Conservation (phyloP, 2,329 filamentous ascomycete species). For the Chaetomiaceae sp. region DNA sequence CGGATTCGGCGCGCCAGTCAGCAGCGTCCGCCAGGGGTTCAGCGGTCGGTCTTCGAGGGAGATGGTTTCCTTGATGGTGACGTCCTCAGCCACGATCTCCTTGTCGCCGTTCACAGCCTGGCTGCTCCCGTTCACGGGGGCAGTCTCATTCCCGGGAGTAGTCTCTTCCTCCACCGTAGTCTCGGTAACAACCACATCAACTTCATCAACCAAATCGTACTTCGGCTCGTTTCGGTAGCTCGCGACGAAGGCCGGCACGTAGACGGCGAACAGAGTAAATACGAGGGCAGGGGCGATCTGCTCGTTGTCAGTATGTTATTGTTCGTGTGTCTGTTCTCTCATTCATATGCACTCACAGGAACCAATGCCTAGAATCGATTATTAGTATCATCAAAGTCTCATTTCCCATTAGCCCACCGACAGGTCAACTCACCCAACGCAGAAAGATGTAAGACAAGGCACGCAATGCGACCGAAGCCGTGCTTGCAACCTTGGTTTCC, state of each 20-base stretch:
- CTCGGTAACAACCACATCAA: conserved; percentile 50
- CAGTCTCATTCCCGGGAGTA: conserved; percentile 15
- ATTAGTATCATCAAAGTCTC: conserved; percentile 13
- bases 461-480: conserved; percentile 46
- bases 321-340: neutral
- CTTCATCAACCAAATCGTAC: conserved; percentile 53
- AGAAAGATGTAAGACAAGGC: conserved; percentile 51
- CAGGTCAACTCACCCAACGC: conserved; percentile 48
- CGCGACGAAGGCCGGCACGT: conserved; percentile 56
- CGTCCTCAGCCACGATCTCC: conserved; percentile 30
- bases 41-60: conserved; percentile 51
- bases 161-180: conserved; percentile 27
- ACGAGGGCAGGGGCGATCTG: conserved; percentile 33
- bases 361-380: conserved; percentile 26
- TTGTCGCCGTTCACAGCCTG: conserved; percentile 27
- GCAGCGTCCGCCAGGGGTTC: conserved; percentile 56
- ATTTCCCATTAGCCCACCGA: neutral
- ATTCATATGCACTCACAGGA: conserved; percentile 28
- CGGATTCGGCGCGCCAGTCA: conserved; percentile 70
- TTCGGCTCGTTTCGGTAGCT: conserved; percentile 51
- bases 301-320: conserved; percentile 7
- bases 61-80: conserved; percentile 59
- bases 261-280: conserved; percentile 59
- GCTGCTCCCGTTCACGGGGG: conserved; percentile 28
- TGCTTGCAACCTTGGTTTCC: conserved; percentile 30